A percentile compares a stretch with the other conserved stretches of the same genome.
Conservation (phyloP, 1,284 basidiomycete genomes). For the Agaricales sp. region DNA sequence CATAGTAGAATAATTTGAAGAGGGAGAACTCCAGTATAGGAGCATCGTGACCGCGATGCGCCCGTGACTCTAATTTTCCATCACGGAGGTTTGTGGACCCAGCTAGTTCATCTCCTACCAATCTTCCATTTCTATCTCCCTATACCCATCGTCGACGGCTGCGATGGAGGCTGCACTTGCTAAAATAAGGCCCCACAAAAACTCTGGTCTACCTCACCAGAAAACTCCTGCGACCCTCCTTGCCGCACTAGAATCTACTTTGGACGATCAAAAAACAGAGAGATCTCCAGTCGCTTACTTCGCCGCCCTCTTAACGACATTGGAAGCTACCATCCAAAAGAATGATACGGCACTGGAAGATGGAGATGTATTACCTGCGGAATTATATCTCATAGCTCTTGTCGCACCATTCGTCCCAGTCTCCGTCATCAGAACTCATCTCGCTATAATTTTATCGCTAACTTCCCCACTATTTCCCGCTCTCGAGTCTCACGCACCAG, state of each 20-base stretch:
- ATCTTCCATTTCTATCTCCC: background rate
- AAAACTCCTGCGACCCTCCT: slow-evolving; percentile 87
- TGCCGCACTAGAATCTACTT: slow-evolving; percentile 81
- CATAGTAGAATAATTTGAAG: too few relatives aligned
- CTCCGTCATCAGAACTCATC: slow-evolving; percentile 62
- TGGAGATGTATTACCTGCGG: slow-evolving; percentile 78
- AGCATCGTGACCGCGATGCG: background rate
- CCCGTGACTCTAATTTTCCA: background rate
- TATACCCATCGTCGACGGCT: background rate
- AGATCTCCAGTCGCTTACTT: slow-evolving; percentile 80
- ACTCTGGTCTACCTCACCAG: slow-evolving; percentile 79
- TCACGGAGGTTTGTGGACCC: background rate
- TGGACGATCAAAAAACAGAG: slow-evolving; percentile 70
- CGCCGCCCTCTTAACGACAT: slow-evolving; percentile 72
- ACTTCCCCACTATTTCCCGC: slow-evolving; percentile 71
- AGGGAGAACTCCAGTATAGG: too few relatives aligned
- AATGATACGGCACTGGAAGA: slow-evolving; percentile 55
- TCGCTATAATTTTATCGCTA: slow-evolving; percentile 54
- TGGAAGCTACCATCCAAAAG: slow-evolving; percentile 65
- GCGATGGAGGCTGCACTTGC: slow-evolving; percentile 56
- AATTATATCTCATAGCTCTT: slow-evolving; percentile 83
- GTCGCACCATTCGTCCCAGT: slow-evolving; percentile 66
- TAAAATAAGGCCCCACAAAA: slow-evolving; percentile 85
- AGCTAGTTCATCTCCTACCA: background rate
- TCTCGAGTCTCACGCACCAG: slow-evolving; percentile 53